Evolutionary conservation across 768 basidiomycete species (phyloP).

Genomic region (Lactarius quietus): DNA sequence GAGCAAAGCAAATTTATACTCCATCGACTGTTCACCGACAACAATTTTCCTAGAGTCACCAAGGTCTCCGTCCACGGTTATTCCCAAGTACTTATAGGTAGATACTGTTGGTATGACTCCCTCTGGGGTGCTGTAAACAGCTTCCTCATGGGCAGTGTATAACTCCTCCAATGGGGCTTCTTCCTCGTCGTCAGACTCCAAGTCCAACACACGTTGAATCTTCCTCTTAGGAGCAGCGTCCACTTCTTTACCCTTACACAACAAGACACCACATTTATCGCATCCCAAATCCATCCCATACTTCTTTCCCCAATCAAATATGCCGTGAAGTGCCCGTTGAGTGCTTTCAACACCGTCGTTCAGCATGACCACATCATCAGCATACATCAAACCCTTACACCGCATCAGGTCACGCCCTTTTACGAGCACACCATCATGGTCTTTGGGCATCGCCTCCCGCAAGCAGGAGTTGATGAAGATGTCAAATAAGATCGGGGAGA

Average conservation of each 20-base stretch:
- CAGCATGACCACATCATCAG: not conserved
- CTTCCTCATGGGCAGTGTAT: not conserved
- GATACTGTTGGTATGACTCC: not conserved
- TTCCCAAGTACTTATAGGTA: slow-evolving; percentile 39
- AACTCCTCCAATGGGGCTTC: too few relatives aligned
- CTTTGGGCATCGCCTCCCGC: too few relatives aligned
- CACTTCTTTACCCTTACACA: not conserved
- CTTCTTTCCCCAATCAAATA: not conserved
- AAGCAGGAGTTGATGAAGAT: slow-evolving; percentile 20
- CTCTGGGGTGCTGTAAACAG: not conserved
- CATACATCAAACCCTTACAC: not conserved
- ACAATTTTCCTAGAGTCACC: not conserved
- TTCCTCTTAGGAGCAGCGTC: too few relatives aligned
- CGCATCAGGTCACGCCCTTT: too few relatives aligned
- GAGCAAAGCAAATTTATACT: not conserved
- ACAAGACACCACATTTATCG: not conserved
- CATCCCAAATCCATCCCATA: slow-evolving; percentile 1
- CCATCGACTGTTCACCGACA: not conserved
- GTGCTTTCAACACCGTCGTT: not conserved
- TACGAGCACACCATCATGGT: too few relatives aligned
- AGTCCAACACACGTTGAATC: too few relatives aligned
- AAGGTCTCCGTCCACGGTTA: slow-evolving; percentile 28
- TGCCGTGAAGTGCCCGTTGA: not conserved
- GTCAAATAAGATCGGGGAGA: slow-evolving; percentile 24
- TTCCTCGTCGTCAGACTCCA: too few relatives aligned